phyloP scores from a whole-genome alignment of 768 basidiomycete genomes.

The Xerocomus potaroensis region DNA sequence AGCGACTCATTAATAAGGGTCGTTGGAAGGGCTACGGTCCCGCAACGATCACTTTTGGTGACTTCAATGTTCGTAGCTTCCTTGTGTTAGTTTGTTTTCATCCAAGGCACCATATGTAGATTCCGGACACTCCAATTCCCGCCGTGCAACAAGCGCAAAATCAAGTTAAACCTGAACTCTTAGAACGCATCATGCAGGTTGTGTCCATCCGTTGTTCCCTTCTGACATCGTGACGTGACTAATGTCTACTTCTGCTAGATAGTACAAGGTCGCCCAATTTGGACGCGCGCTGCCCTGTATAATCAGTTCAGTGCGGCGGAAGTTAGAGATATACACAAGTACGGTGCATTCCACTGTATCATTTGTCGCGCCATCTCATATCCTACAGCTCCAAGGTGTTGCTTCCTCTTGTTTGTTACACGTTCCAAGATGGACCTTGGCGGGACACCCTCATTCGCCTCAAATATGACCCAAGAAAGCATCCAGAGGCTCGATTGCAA shows the following conservation, averaged over 20 bases:
- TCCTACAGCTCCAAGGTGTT: constrained; percentile 68
- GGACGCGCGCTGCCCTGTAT: constrained; percentile 83
- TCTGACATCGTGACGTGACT: constrained; percentile 8
- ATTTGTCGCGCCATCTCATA: constrained; percentile 2
- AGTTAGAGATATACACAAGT: constrained; percentile 75
- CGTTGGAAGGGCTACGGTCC: constrained; percentile 86
- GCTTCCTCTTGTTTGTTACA: constrained; percentile 78
- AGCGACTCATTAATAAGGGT: constrained; percentile 78
- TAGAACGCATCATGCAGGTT: constrained; percentile 54
- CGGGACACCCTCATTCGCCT: constrained; percentile 83
- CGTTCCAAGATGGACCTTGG: constrained; percentile 93
- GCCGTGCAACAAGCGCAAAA: constrained; percentile 57
- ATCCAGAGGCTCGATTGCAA: constrained; percentile 71
- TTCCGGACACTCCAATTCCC: constrained; percentile 62
- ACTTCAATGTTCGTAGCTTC: constrained; percentile 37
- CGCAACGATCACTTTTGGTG: constrained; percentile 62
- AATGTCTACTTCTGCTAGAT: constrained; percentile 46
- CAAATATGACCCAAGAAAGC: constrained; percentile 84
- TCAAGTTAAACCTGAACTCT: constrained; percentile 50
- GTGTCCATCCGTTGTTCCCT: background rate
- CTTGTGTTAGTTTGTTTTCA: background rate
- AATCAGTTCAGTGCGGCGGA: constrained; percentile 74
- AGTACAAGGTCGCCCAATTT: constrained; percentile 74
- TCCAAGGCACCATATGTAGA: constrained; percentile 34
- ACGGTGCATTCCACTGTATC: constrained; percentile 16